Evolutionary conservation across 148 eudicot genomes (phyloP).

Genomic region (Amaranthus palmeri): DNA sequence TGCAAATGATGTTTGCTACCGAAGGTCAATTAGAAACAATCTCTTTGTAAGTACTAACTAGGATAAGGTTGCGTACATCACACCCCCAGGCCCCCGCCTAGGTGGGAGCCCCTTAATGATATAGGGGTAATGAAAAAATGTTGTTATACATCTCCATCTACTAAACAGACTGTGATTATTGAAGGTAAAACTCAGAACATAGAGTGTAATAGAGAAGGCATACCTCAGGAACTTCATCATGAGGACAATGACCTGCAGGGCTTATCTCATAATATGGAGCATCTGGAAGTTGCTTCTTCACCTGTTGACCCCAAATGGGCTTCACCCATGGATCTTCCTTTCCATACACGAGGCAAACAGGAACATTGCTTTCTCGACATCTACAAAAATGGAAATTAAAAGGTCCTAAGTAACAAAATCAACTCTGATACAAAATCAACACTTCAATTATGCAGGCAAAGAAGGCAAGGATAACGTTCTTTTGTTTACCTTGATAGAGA

Average conservation of each 20-base stretch:
- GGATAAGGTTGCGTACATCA: too few species aligned
- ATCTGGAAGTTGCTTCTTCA: constrained; percentile 69
- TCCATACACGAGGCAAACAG: constrained; percentile 83
- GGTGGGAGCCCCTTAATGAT: too few species aligned
- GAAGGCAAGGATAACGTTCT: neutral
- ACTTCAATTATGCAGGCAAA: neutral
- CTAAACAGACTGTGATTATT: too few species aligned
- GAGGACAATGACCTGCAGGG: constrained; percentile 99
- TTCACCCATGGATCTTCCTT: constrained; percentile 98
- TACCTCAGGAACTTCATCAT: constrained; percentile 99
- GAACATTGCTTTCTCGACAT: constrained; percentile 49
- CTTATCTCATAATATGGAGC: constrained; percentile 91
- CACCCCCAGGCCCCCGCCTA: too few species aligned
- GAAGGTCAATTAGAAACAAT: too few species aligned
- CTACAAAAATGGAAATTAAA: constrained; percentile 28
- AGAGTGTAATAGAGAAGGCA: constrained; percentile 5
- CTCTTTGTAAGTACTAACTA: too few species aligned
- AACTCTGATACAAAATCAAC: neutral
- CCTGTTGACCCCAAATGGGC: constrained; percentile 82
- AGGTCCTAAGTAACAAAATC: constrained; percentile 13
- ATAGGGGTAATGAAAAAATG: too few species aligned
- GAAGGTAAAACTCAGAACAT: neutral
- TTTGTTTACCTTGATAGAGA: constrained; percentile 55
- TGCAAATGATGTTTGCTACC: too few species aligned
- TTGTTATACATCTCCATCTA: too few species aligned